These are phyloP conservation scores for Fusarium agapanthi DNA, from an alignment of 2,329 filamentous ascomycete genomes.

Conservation along the genomic window DNA sequence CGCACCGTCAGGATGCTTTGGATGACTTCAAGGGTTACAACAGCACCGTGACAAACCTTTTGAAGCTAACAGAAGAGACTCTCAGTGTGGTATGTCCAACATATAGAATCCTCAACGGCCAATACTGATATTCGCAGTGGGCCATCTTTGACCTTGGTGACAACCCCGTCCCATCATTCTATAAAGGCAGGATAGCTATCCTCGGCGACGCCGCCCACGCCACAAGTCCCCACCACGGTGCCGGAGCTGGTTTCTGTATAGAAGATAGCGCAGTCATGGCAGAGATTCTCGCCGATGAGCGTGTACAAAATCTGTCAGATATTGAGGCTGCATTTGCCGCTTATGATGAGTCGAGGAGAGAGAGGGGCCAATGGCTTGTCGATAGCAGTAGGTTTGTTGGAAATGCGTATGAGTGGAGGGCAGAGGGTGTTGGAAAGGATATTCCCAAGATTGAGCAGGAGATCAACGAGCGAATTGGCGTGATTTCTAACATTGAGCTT, in stretches of 20 bases:
- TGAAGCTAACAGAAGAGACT: conserved; percentile 43
- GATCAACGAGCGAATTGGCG: conserved; percentile 23
- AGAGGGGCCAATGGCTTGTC: conserved; percentile 59
- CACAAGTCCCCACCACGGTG: conserved; percentile 67
- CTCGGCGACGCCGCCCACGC: conserved; percentile 72
- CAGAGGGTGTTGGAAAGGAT: conserved; percentile 36
- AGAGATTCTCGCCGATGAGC: conserved; percentile 55
- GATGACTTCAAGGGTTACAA: conserved; percentile 49
- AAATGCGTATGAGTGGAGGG: conserved; percentile 56
- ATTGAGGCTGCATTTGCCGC: conserved; percentile 43
- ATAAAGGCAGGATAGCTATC: conserved; percentile 56
- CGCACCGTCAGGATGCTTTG: conserved; percentile 46
- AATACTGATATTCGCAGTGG: conserved; percentile 46
- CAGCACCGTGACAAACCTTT: conserved; percentile 42
- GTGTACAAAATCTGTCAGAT: conserved; percentile 45
- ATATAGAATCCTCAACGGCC: too few species aligned
- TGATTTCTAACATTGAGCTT: conserved; percentile 25
- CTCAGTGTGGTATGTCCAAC: conserved; percentile 30
- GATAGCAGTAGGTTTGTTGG: conserved; percentile 55
- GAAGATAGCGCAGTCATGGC: conserved; percentile 57
- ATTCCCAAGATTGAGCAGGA: conserved; percentile 23
- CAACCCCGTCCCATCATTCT: conserved; percentile 53
- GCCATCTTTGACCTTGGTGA: conserved; percentile 58
- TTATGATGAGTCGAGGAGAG: conserved; percentile 60
- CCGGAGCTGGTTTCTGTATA: conserved; percentile 66